Percentiles rank a stretch among this genome's conserved stretches.
These are phyloP conservation scores for Karstenula rhodostoma DNA, from an alignment of 2,329 filamentous ascomycete genomes.

Conservation along the genomic window DNA sequence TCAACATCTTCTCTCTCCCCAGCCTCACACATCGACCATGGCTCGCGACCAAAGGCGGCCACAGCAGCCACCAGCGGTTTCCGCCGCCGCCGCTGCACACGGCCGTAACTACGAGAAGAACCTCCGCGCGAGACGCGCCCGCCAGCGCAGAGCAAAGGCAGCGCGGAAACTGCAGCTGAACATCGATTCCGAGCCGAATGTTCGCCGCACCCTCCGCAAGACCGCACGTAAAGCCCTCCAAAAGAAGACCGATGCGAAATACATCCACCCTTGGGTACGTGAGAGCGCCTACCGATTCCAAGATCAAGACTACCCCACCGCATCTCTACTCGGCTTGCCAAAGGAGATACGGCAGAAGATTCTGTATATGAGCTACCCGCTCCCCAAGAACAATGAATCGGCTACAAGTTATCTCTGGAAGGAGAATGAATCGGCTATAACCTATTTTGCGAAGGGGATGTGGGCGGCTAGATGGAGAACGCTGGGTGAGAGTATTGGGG, in stretches of 20 bases:
- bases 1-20: neutral
- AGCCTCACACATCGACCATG: neutral
- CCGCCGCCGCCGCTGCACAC: neutral
- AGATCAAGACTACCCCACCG: neutral
- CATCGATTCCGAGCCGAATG: neutral
- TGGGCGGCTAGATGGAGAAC: neutral
- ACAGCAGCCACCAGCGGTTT: no score
- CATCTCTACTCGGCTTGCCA: slow-evolving; percentile 25
- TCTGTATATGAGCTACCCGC: slow-evolving; percentile 1
- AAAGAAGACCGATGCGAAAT: neutral
- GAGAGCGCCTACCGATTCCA: slow-evolving; percentile 8
- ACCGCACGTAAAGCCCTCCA: slow-evolving; percentile 11
- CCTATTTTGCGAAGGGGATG: neutral
- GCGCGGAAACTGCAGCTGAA: neutral
- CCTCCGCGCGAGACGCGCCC: neutral
- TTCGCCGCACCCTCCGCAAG: slow-evolving; percentile 11
- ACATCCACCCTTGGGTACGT: slow-evolving; percentile 20
- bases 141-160: neutral
- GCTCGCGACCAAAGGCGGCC: neutral
- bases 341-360: slow-evolving; percentile 25
- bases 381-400: neutral
- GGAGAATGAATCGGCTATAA: neutral
- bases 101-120: neutral
- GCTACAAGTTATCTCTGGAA: neutral
- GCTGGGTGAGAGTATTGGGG: slow-evolving; percentile 13